Evolutionary conservation across 2,329 filamentous ascomycete genomes (phyloP), one percentile per base, ranked within the genome.

Genomic region (Cladosporium halotolerans): DNA sequence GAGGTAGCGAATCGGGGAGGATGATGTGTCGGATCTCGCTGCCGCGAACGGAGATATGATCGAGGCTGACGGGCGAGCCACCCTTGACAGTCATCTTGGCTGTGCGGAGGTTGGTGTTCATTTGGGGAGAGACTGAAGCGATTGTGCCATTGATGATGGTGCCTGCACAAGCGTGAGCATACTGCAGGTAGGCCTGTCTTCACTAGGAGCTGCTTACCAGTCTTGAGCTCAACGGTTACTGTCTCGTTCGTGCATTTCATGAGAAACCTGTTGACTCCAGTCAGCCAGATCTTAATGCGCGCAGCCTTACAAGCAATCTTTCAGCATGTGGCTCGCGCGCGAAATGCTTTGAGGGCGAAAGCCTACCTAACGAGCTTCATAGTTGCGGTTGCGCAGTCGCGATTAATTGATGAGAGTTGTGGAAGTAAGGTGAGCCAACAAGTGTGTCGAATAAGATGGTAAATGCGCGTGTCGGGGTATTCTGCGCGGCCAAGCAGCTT

Each of bases 201-300:
- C 45, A 41, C 36, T 10, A 14, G 36, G 36, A 16, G 2, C 32
- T n/a, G 45, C 64, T 52, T 78, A 93, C 91, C 93, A 82, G 97
- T 97, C 75, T 99, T 99, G 63, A 99, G 80, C 75, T 99, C 93
- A 72, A 99, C 88, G 42, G 92, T 97, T 66, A 97, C 93, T 66
- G 93, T 96, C 78, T 99, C 93, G 74, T 96, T 97, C 73, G 88
- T 85, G 74, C 92, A 97, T 80, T 99, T 99, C 92, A 97, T 97
- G 65, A 99, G 79, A 73, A 99, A 99, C 72, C 93, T 97, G 72
- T 61, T 55, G 19, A 14, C 23, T 48, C 56, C 50, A 51, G 60
- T 66, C 59, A 67, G 60, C 59, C 66, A 68, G 66, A 64, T 66
- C 66, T 58, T 63, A 62, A 54, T 62, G 56, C 40, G 46, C 55